Conservation (phyloP, 2,329 filamentous ascomycete genomes). For the Xylaria sp. region DNA sequence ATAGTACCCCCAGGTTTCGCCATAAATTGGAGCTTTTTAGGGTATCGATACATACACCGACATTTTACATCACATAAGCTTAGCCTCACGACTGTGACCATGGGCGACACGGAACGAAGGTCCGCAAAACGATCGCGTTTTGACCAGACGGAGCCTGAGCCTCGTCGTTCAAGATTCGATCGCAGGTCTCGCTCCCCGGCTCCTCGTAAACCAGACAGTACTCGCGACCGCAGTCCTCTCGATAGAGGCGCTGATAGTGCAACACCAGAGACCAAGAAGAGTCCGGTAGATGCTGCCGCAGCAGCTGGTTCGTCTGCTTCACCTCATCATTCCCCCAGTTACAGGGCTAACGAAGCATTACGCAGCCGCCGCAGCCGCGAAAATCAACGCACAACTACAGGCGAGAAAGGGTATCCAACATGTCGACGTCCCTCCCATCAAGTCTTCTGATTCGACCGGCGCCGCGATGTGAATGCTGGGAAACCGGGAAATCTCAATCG, state of each 20-base stretch:
- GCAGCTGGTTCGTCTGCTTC: conserved; percentile 69
- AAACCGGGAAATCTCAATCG: conserved; percentile 69
- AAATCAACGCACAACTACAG: conserved; percentile 82
- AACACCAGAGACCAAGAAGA: conserved; percentile 51
- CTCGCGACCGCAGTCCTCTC: conserved; percentile 82
- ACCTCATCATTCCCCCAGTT: background rate
- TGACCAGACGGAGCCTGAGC: conserved; percentile 86
- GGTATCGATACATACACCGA: background rate
- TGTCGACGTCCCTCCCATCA: conserved; percentile 85
- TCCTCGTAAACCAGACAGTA: conserved; percentile 67
- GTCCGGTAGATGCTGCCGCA: conserved; percentile 70
- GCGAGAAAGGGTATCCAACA: conserved; percentile 90
- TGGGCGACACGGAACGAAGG: conserved; percentile 80
- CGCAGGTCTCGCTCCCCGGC: conserved; percentile 87
- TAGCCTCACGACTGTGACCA: conserved; percentile 42
- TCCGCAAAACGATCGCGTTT: conserved; percentile 86
- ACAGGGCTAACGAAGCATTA: conserved; percentile 35
- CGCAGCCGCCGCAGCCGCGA: conserved; percentile 85
- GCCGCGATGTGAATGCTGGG: conserved; percentile 40
- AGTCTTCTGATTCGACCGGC: conserved; percentile 57
- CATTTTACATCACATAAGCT: background rate
- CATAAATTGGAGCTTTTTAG: background rate
- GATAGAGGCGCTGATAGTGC: conserved; percentile 48
- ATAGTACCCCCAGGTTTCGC: background rate
- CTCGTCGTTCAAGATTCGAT: conserved; percentile 83